These are phyloP conservation scores for Phragmites australis DNA, from an alignment of 176 grass and related monocot species.

Conservation along the genomic window DNA sequence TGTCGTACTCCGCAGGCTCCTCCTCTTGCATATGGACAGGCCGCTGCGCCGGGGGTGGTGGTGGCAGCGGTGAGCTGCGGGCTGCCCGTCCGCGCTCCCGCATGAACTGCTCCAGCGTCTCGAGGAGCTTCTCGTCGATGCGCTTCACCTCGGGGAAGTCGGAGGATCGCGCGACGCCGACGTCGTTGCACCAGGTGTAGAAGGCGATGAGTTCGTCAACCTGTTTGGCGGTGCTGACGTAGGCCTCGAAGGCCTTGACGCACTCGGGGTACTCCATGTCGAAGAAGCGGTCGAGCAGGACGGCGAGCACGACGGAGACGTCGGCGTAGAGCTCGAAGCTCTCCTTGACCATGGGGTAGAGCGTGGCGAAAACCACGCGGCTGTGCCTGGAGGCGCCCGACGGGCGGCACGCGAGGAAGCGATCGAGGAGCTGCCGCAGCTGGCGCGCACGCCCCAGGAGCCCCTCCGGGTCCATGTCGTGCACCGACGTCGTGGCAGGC, in stretches of 20 bases:
- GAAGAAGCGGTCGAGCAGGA: slow-evolving; percentile 77
- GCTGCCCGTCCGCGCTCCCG: slow-evolving; percentile 43
- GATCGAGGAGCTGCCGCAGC: slow-evolving; percentile 55
- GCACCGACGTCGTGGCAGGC: background rate
- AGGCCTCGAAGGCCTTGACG: slow-evolving; percentile 69
- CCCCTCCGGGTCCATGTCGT: slow-evolving; percentile 56
- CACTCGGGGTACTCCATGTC: slow-evolving; percentile 74
- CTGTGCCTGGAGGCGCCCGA: slow-evolving; percentile 47
- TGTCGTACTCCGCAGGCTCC: background rate
- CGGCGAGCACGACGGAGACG: slow-evolving; percentile 45
- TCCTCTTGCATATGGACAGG: too few relatives aligned
- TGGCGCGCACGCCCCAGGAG: slow-evolving; percentile 57
- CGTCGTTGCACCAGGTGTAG: slow-evolving; percentile 65
- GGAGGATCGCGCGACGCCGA: slow-evolving; percentile 44
- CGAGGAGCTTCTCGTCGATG: slow-evolving; percentile 58
- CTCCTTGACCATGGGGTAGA: slow-evolving; percentile 47
- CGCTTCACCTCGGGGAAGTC: slow-evolving; percentile 62
- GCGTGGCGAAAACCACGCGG: slow-evolving; percentile 55
- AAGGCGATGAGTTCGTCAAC: slow-evolving; percentile 57
- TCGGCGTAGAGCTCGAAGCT: slow-evolving; percentile 60
- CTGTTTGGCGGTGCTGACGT: slow-evolving; percentile 62
- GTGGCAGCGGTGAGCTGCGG: slow-evolving; percentile 36
- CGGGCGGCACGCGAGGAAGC: slow-evolving; percentile 70
- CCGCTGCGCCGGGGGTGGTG: background rate
- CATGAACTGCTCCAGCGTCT: slow-evolving; percentile 73